Evolutionary conservation across 2,329 filamentous ascomycete genomes (phyloP).

Genomic region (Neonectria hederae): DNA sequence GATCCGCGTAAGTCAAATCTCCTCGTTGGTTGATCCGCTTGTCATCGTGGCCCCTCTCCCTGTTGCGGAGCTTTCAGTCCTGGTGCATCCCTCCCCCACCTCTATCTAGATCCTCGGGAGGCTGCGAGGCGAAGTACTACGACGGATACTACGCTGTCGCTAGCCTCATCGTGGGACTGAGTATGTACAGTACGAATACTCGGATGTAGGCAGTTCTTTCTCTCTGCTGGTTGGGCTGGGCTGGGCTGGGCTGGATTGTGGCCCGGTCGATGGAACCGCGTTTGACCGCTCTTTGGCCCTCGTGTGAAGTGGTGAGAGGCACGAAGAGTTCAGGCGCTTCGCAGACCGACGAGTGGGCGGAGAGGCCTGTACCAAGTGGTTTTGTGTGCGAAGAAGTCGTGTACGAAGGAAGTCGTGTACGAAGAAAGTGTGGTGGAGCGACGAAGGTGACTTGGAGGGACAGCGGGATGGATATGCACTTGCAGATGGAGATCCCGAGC

Average conservation of each 20-base stretch:
- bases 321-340: background rate
- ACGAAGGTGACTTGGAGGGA: background rate
- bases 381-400: background rate
- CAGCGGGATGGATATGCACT: background rate
- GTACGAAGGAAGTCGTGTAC: background rate
- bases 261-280: slow-evolving; percentile 1
- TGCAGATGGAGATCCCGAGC: background rate
- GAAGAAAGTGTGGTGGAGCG: background rate
- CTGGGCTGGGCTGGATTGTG: slow-evolving; percentile 11
- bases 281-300: slow-evolving; percentile 13
- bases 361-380: background rate
- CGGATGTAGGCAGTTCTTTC: background rate
- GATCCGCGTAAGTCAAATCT: slow-evolving; percentile 32
- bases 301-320: background rate
- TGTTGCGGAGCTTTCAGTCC: slow-evolving; percentile 5
- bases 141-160: slow-evolving; percentile 7
- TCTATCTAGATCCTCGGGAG: background rate
- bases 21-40: slow-evolving; percentile 16
- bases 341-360: background rate
- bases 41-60: slow-evolving; percentile 1
- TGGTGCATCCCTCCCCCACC: background rate
- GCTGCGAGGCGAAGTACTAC: background rate
- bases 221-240: background rate
- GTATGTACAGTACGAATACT: background rate
- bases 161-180: background rate